Base-by-base conservation (phyloP, 768 basidiomycete species). In the Neoboletus brunneissimus region DNA sequence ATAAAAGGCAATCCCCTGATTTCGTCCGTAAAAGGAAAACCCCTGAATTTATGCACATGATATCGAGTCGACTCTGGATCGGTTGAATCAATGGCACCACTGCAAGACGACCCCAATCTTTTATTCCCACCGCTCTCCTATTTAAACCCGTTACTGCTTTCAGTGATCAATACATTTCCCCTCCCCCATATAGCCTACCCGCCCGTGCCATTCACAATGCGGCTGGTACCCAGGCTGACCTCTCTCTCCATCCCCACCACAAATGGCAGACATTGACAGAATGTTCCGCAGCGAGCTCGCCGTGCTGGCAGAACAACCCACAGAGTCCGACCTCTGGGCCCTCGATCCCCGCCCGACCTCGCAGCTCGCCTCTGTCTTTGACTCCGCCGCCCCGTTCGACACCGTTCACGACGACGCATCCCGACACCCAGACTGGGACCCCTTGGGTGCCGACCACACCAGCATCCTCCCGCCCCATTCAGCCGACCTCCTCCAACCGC, bases 221-320 rank as follows among this genome's bases (percentile, higher is more conserved):
- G 57, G 38, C 67, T 56, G 51, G 20, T 13, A 41, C 32, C 11
- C 34, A 40, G 37, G 9, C 44, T 50, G 18, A 20, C 2, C 35
- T 48, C 32, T 5, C 34, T 11, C 10, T 31, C 44, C 31, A 23
- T 13, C 35, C 2, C 41, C 50, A 54, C 7, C 47, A 9, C 37
- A n/a, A 0, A 67, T 69, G 67, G 44, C 59, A 2, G 64, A 67
- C 53, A 59, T 68, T 3, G 67, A 67, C 51, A 61, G 57, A 31
- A 67, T 67, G 65, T 59, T 67, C 5, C 51, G 53, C 35, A 52
- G 62, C 37, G 62, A 67, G 15, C 53, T 67, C 56, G 58, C 62
- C 8, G 32, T 56, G 15, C 16, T 61, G 13, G 61, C 51, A 0
- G 66, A 62, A 7, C 27, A 53, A 5, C 42, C 49, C 1, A 27